A percentile compares a stretch with the other conserved stretches of the same genome.
These are phyloP conservation scores for Populus euphratica DNA, from an alignment of 345 rosid species.

Conservation along the genomic window DNA sequence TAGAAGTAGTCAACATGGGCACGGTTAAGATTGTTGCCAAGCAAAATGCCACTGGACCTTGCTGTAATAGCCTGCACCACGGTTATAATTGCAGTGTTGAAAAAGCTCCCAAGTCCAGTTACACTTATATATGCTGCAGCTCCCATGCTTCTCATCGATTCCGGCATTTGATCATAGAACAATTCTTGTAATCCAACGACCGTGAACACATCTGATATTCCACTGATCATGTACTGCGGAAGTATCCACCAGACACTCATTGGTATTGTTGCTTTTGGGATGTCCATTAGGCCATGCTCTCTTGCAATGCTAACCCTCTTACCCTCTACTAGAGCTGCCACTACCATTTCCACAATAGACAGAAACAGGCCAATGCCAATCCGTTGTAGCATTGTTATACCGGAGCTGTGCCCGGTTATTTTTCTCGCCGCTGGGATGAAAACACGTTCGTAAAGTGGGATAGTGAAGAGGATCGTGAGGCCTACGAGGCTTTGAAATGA, in stretches of 20 bases:
- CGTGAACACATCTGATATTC: slow-evolving; percentile 58
- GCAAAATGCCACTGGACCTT: slow-evolving; percentile 45
- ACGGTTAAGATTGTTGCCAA: slow-evolving; percentile 60
- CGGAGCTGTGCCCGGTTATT: slow-evolving; percentile 58
- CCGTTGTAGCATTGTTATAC: slow-evolving; percentile 75
- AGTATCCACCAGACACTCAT: slow-evolving; percentile 78
- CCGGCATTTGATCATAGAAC: slow-evolving; percentile 91
- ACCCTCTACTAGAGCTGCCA: slow-evolving; percentile 61
- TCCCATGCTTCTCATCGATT: slow-evolving; percentile 72
- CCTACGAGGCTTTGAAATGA: slow-evolving; percentile 69
- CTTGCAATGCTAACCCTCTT: slow-evolving; percentile 54
- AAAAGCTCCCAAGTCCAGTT: slow-evolving; percentile 71
- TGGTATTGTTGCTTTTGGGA: slow-evolving; percentile 54
- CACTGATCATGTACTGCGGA: slow-evolving; percentile 71
- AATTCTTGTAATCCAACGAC: slow-evolving; percentile 80
- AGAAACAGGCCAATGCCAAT: slow-evolving; percentile 70
- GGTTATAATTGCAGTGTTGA: slow-evolving; percentile 53
- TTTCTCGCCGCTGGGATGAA: slow-evolving; percentile 59
- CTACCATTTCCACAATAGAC: slow-evolving; percentile 53
- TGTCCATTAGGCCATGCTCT: slow-evolving; percentile 47
- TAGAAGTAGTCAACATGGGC: slow-evolving; percentile 62
- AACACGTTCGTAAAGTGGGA: slow-evolving; percentile 59
- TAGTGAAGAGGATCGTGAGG: slow-evolving; percentile 54
- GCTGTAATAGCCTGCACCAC: slow-evolving; percentile 47
- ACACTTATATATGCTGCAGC: slow-evolving; percentile 69